phyloP scores from a whole-genome alignment of 2,329 filamentous ascomycete genomes.

The Akanthomyces dipterigenus region DNA sequence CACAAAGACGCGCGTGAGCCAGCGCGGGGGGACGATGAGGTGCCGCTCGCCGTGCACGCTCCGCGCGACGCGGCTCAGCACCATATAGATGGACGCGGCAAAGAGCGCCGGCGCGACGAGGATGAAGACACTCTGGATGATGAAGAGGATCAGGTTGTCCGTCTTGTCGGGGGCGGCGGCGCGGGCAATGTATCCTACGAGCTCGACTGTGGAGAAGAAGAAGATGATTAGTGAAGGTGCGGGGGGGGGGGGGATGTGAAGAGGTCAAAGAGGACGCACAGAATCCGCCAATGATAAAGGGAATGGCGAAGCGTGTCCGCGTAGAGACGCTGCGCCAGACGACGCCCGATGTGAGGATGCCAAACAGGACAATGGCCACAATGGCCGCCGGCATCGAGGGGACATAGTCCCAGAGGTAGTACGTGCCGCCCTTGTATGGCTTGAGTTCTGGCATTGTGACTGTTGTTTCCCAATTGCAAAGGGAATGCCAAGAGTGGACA shows the following conservation, averaged over 20 bases:
- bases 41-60: constrained; percentile 29
- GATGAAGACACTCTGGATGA: constrained; percentile 36
- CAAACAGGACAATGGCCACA: constrained; percentile 40
- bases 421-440: constrained; percentile 20
- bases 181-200: constrained; percentile 34
- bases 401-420: constrained; percentile 28
- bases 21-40: constrained; percentile 27
- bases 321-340: constrained; percentile 37
- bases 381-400: constrained; percentile 40
- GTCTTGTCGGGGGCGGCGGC: constrained; percentile 23
- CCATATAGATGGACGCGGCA: constrained; percentile 46
- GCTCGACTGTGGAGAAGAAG: constrained; percentile 31
- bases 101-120: constrained; percentile 42
- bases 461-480: no score
- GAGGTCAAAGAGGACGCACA: constrained; percentile 30
- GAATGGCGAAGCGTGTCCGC: constrained; percentile 43
- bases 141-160: constrained; percentile 28
- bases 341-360: constrained; percentile 33
- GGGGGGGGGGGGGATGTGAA: background rate
- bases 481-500: background rate
- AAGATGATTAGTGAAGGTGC: constrained; percentile 2
- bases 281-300: constrained; percentile 39
- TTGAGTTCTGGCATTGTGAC: constrained; percentile 24
- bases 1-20: constrained; percentile 50
- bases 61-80: constrained; percentile 36